Percentiles rank a stretch among this genome's conserved stretches.
These are phyloP conservation scores for Centaurea solstitialis DNA, from an alignment of 129 eudicot genomes.

Conservation along the genomic window DNA sequence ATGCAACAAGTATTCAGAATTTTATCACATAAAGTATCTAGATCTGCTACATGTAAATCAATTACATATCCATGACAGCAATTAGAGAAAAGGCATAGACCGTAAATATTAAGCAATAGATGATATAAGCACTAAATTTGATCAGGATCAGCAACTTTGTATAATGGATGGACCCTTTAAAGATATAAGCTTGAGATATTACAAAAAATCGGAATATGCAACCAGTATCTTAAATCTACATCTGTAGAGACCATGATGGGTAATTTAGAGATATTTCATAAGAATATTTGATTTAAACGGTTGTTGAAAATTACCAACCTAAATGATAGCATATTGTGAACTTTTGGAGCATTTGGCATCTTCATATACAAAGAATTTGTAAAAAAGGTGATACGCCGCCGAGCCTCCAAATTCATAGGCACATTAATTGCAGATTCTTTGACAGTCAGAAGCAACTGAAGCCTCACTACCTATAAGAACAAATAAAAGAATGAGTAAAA, in stretches of 20 bases:
- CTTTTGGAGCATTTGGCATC: conserved; percentile 96
- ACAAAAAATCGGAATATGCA: not conserved
- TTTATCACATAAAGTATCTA: conserved; percentile 3
- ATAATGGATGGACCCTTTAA: not conserved
- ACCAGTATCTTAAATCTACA: not conserved
- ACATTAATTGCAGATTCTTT: conserved; percentile 98
- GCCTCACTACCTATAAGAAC: conserved; percentile 72
- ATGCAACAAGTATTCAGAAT: conserved; percentile 8
- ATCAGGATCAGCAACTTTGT: not conserved
- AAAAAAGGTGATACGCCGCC: conserved; percentile 94
- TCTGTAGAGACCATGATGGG: not conserved
- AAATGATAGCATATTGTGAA: conserved; percentile 93
- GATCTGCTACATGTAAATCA: not conserved
- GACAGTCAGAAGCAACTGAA: conserved; percentile 83
- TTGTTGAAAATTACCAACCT: conserved; percentile 55
- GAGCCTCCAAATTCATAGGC: conserved; percentile 96
- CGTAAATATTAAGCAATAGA: not conserved
- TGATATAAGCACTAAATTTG: not conserved
- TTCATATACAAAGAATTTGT: conserved; percentile 95
- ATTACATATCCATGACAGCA: not conserved
- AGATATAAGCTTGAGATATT: too few relatives aligned
- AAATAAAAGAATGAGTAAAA: not conserved
- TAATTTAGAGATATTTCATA: not conserved
- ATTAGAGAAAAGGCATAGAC: not conserved
- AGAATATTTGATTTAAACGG: not conserved